Evolutionary conservation across 106 monocot genomes (phyloP).

Genomic region (Dendrobium huoshanense): DNA sequence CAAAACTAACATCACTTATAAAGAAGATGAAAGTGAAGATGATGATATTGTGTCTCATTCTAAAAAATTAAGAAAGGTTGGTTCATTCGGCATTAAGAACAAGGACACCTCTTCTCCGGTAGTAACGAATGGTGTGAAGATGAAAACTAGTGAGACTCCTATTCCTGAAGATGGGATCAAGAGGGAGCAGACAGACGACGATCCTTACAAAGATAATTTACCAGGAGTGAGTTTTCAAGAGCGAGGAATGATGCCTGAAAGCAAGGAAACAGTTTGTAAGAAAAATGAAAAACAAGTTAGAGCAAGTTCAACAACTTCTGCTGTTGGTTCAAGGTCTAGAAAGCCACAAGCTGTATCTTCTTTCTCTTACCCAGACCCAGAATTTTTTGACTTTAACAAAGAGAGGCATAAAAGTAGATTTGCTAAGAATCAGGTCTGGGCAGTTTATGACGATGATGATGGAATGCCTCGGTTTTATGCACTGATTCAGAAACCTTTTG

Average conservation of each 20-base stretch:
- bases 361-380: conserved; percentile 55
- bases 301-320: conserved; percentile 5
- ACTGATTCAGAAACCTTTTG: conserved; percentile 22
- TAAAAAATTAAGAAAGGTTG: conserved; percentile 13
- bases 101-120: not conserved
- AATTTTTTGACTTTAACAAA: conserved; percentile 68
- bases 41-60: conserved; percentile 15
- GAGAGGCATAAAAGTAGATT: conserved; percentile 34
- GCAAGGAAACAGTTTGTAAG: not conserved
- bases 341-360: not conserved
- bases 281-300: not conserved
- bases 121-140: conserved; percentile 7
- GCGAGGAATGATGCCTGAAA: not conserved
- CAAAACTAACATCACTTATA: conserved; percentile 47
- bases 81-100: not conserved
- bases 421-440: conserved; percentile 46
- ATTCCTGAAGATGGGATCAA: not conserved
- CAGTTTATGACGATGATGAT: conserved; percentile 57
- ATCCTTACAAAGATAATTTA: not conserved
- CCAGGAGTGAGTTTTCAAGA: conserved; percentile 5
- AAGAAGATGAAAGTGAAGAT: conserved; percentile 35
- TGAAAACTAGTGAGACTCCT: not conserved
- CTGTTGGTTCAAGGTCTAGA: conserved; percentile 4
- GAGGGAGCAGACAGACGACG: conserved; percentile 8
- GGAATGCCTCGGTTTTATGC: conserved; percentile 72